Base-by-base conservation (phyloP, 257 asterid species). In the Coffea eugenioides region DNA sequence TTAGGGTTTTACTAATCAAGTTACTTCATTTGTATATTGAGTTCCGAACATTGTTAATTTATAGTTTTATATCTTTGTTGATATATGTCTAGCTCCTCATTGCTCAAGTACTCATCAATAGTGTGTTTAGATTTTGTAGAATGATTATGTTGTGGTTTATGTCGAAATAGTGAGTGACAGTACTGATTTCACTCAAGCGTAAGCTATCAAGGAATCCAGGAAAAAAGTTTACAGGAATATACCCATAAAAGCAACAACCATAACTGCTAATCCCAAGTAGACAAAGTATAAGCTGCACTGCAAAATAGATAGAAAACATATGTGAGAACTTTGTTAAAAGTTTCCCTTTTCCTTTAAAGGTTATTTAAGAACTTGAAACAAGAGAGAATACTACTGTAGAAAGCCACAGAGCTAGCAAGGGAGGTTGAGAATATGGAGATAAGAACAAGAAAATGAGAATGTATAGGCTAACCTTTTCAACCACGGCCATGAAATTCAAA, bases 201-300 rank as follows among this genome's bases (percentile, higher is more conserved):
- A 39, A 59, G 12, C 2, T 12, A 14, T 56, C 25, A 34, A 25
- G 54, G 46, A 71, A 76, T 43, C 79, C 78, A 73, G 49, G 23
- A 11, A 56, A 39, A 76, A 76, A 56, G 23, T 66, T 20, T 52
- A 62, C 8, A 51, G 70, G 71, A 86, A 83, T 77, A 71, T 90
- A 94, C 97, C 98, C 98, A 94, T 84, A 82, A 94, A 94, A 70
- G 95, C 98, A 67, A 88, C 89, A 62, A 82, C 92, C 91, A 86
- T 92, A 83, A 92, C 97, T 65, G 91, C 91, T 34, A 89, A 52
- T 72, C 97, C 98, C 92, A 94, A 80, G 86, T 91, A 91, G 34
- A 94, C 95, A 81, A 88, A 94, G 90, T 88, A 90, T 61, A 94
- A 87, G 79, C 97, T 92, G 88, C 97, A 91, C 97, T 92, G 97